These are phyloP conservation scores for Cicer pinnatifidum DNA, from an alignment of 306 rosid genomes.

Conservation along the genomic window DNA sequence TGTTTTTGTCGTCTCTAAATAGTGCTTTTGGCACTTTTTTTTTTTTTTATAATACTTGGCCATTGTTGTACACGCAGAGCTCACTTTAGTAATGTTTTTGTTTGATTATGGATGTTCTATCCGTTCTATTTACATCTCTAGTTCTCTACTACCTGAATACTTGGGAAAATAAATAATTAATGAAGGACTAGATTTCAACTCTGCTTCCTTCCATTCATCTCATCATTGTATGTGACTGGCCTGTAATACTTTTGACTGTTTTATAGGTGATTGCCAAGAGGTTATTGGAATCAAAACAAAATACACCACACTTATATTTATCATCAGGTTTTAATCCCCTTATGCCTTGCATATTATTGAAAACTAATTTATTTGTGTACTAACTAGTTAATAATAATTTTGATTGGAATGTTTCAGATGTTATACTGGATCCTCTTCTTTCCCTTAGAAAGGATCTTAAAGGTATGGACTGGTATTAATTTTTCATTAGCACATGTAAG, in stretches of 20 bases:
- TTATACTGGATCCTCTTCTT: conserved; percentile 87
- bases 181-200: conserved; percentile 18
- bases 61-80: conserved; percentile 14
- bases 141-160: conserved; percentile 31
- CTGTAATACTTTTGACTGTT: conserved; percentile 38
- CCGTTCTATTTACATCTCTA: conserved; percentile 32
- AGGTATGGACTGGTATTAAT: conserved; percentile 57
- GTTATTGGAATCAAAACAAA: conserved; percentile 86
- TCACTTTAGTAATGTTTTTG: conserved; percentile 16
- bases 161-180: conserved; percentile 8
- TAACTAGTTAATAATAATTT: conserved; percentile 31
- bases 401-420: conserved; percentile 62
- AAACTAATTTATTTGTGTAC: conserved; percentile 22
- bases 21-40: not conserved
- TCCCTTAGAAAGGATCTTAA: conserved; percentile 86
- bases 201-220: conserved; percentile 31
- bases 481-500: conserved; percentile 6
- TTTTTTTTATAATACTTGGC: not conserved
- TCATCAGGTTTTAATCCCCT: conserved; percentile 70
- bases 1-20: conserved; percentile 27
- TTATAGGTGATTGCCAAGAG: conserved; percentile 91
- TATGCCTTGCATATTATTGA: conserved; percentile 31
- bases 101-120: conserved; percentile 13
- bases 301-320: conserved; percentile 85
- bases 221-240: conserved; percentile 4